Evolutionary conservation across 2,329 filamentous ascomycete genomes (phyloP), one percentile per base, ranked within the genome.

Genomic region (Beauveria bassiana): DNA sequence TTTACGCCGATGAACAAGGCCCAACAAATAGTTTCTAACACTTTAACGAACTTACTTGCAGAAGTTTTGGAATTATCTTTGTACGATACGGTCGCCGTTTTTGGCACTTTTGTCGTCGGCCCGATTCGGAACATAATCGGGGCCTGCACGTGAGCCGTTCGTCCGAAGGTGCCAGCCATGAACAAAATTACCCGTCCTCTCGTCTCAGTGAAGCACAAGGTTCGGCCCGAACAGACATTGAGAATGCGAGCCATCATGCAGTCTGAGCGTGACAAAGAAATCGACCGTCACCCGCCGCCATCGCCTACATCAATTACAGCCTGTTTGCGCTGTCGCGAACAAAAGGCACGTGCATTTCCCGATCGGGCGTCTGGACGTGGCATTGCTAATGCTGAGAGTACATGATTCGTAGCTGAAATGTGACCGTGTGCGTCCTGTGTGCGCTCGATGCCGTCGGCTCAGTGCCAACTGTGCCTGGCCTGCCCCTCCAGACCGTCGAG

Each of bases 281-380:
- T 28, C 45, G 54, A 49, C 12, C 26, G 43, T 12, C 54, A 18
- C 3, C 18, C 42, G 28, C 12, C 43, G 28, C 12, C 43, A 10
- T 57, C 43, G 54, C 54, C 18, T 38, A 47, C 16, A 38, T 47
- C 54, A 1, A 16, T 24, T 3, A 58, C 55, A 20, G 55, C 55
- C 20, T 58, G 55, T n/a, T 58, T 40, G 3, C 55, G 55, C 31
- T 58, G 55, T n/a, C 55, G 55, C 26, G 43, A 49, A 14, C 55
- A 58, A 50, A 58, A 58, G 55, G 55, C 40, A 49, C 24, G 28
- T n/a, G 14, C 38, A 20, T 10, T 24, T 14, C 20, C 43, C 43
- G 1, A 10, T 18, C 9, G 9, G 3, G 4, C 22, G 7, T 20
- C 28, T 24, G 9, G 3, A 6, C 6, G 8, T 16, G 12, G 3